Base-by-base conservation (phyloP, 1,284 basidiomycete genomes). In the Ustilago loliicola region DNA sequence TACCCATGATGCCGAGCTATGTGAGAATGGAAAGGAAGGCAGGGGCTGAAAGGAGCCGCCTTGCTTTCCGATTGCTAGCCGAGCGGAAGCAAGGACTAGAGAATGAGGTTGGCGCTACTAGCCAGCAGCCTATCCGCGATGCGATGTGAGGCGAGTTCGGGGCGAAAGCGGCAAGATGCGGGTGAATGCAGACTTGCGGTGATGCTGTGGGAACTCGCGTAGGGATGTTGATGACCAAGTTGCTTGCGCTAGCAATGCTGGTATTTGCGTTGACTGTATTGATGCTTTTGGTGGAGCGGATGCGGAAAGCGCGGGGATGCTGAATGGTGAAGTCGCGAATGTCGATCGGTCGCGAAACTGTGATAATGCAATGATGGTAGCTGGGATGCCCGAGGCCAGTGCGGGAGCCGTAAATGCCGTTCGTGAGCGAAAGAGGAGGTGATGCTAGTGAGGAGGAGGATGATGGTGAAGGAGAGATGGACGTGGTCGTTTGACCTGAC, bases 1-100 rank as follows among this genome's bases (percentile, higher is more conserved):
- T 77, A 2, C 57, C 55, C 80, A 82, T 80, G 60, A 21, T 79
- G 66, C 38, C 54, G 21, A 32, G 38, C 15, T 34, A 42, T 21
- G 34, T 17, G 50, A 13, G n/a, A 19, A 25, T 50, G 21, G 7
- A 17, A 52, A 32, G 58, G 58, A 62, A 51, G 61, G 57, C 45
- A 47, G 60, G 51, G 65, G 62, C 53, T 56, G 53, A 6, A 8
- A 32, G 48, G n/a, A 27, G 60, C 63, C 70, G 53, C 65, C 61
- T 68, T 42, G 61, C 58, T 68, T 54, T 66, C 54, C 66, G 3
- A 29, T n/a, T 21, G 51, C 29, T 51, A 27, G 51, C 34, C 47
- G 45, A 36, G 30, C 48, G 51, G 15, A 27, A 13, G 23, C 30
- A 42, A 58, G 25, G 52, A 30, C 61, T 54, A 38, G 40, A 61